Base-by-base conservation (phyloP, 164 flowering plant genomes). In the Litsea cubeba region DNA sequence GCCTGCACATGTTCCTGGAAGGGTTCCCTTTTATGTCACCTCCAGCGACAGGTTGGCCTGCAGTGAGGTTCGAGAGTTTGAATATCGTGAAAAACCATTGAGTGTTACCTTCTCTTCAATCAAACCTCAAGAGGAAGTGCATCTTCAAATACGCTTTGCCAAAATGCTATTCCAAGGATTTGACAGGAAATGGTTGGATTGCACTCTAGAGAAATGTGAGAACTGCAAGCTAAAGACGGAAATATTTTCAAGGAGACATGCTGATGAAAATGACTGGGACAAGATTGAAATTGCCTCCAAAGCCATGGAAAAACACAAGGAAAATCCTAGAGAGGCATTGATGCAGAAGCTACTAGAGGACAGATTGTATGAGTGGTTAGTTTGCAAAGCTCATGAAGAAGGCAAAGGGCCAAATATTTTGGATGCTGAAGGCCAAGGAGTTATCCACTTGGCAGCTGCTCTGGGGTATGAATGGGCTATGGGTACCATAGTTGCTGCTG, bases 381-480 rank as follows among this genome's bases (percentile, higher is more conserved):
- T 82, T 18, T 79, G 72, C 63, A 90, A 87, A 81, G 73, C 79
- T 70, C 88, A 84, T 80, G 91, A 90, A 77, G 88, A 72, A 32
- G 92, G 82, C 25, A 88, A 81, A 77, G 92, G 88, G 28, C 87
- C 87, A 6, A 73, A 81, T 79, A 26, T 86, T 62, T 79, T 85
- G 79, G 91, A 88, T 83, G 82, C 83, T 2, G 75, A 82, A 70
- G 94, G 97, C 30, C 91, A 82, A 82, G 95, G 95, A 62, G 85
- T 86, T 22, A 78, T 90, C 20, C 95, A 92, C 73, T 81, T 92
- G 78, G 91, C 90, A 50, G 89, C 97, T 80, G 84, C 93, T 73
- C 92, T 90, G 76, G 97, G 97, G 63, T 92, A 89, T 81, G 89
- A 80, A 25, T 90, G 93, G 93, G 93, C 91, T 25, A 82, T 92